phyloP scores from a whole-genome alignment of 1,139 yeast species.

The Wickerhamomyces sp. region DNA sequence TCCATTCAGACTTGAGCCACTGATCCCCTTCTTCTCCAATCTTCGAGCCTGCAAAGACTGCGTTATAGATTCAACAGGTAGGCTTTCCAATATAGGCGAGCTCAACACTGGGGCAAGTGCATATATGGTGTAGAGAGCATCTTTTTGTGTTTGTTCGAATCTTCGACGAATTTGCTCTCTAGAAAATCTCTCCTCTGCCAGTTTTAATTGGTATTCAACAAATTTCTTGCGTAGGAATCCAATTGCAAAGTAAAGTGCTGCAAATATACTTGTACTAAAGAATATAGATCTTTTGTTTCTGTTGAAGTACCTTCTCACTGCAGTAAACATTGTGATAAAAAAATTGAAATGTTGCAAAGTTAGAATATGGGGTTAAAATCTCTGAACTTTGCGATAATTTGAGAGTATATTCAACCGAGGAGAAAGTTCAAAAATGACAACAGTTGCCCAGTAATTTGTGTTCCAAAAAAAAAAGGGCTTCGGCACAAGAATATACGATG shows the following conservation, averaged over 20 bases:
- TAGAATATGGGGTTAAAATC: not conserved
- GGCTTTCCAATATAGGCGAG: slow-evolving; percentile 54
- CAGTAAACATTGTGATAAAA: slow-evolving; percentile 38
- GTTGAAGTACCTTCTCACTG: slow-evolving; percentile 47
- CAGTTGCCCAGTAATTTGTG: too few species aligned
- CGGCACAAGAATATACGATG: too few species aligned
- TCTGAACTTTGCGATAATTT: too few species aligned
- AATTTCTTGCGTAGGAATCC: slow-evolving; percentile 58
- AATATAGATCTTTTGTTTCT: slow-evolving; percentile 61
- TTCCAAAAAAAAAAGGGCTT: too few species aligned
- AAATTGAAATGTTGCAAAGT: too few species aligned
- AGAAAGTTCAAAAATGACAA: too few species aligned
- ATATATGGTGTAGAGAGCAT: slow-evolving; percentile 78
- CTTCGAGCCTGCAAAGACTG: slow-evolving; percentile 65
- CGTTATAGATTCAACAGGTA: slow-evolving; percentile 70
- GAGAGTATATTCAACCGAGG: too few species aligned
- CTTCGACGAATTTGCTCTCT: slow-evolving; percentile 59
- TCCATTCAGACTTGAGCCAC: slow-evolving; percentile 5
- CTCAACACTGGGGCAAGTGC: slow-evolving; percentile 79
- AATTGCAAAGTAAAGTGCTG: slow-evolving; percentile 54
- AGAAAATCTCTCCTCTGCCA: slow-evolving; percentile 71
- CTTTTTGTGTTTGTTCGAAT: slow-evolving; percentile 89
- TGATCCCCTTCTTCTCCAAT: slow-evolving; percentile 26
- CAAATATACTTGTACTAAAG: slow-evolving; percentile 53
- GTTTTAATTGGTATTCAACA: slow-evolving; percentile 59